Evolutionary conservation across 2,329 filamentous ascomycete genomes (phyloP).

Genomic region (Stromatinia cepivora): DNA sequence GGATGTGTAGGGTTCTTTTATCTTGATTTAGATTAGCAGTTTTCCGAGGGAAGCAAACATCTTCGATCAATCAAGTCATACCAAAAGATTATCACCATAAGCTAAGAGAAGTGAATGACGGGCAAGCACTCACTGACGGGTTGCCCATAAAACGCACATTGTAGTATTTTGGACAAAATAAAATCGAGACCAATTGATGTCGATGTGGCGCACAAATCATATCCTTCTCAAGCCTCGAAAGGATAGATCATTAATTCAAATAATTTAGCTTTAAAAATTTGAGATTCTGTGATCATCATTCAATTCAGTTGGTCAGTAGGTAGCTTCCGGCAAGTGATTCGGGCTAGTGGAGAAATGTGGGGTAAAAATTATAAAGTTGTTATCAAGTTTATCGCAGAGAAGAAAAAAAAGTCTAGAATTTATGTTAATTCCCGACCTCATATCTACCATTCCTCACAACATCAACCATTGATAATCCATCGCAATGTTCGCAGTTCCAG

Average conservation of each 20-base stretch:
- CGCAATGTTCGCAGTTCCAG: conserved; percentile 86
- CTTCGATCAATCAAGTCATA: not conserved
- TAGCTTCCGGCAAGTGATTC: not conserved
- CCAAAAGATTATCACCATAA: not conserved
- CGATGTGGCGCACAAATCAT: too few relatives aligned
- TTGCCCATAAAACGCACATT: too few relatives aligned
- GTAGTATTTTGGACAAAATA: too few relatives aligned
- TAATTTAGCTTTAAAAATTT: not conserved
- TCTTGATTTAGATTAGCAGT: not conserved
- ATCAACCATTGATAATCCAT: not conserved
- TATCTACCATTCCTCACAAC: not conserved
- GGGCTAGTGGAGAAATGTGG: conserved; percentile 3
- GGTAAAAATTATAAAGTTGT: conserved; percentile 1
- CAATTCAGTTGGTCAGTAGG: not conserved
- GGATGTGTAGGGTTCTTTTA: not conserved
- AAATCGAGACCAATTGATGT: not conserved
- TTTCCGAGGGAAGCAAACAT: not conserved
- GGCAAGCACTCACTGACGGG: not conserved
- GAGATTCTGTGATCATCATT: not conserved
- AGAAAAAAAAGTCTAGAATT: conserved; percentile 2
- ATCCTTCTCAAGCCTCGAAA: not conserved
- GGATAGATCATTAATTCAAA: not conserved
- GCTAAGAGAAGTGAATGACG: not conserved
- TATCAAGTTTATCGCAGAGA: conserved; percentile 15
- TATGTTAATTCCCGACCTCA: not conserved